Conservation (phyloP, 2,329 filamentous ascomycete species). For the Monascus ruber region DNA sequence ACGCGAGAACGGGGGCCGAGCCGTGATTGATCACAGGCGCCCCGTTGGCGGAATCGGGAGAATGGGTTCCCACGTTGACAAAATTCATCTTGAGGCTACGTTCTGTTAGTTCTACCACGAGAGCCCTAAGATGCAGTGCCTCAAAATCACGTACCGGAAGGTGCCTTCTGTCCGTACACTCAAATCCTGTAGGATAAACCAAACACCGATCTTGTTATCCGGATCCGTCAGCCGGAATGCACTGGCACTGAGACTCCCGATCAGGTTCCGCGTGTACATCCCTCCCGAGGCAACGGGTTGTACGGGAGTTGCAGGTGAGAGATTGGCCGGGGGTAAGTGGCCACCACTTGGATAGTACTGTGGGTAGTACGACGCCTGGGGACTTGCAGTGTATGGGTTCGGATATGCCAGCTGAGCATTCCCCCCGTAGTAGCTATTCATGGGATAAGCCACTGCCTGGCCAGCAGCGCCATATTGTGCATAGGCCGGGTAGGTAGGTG, state of each 20-base stretch:
- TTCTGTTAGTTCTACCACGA: neutral
- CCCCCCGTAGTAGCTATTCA: conserved; percentile 25
- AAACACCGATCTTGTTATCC: conserved; percentile 73
- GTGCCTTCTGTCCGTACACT: conserved; percentile 86
- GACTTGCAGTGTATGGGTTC: conserved; percentile 20
- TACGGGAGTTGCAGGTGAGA: conserved; percentile 20
- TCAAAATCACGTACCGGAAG: conserved; percentile 57
- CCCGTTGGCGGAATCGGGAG: conserved; percentile 27
- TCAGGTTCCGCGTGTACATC: conserved; percentile 91
- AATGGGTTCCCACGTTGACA: conserved; percentile 61
- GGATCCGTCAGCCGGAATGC: conserved; percentile 74
- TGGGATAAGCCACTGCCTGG: conserved; percentile 25
- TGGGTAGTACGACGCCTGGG: conserved; percentile 21
- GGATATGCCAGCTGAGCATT: conserved; percentile 23
- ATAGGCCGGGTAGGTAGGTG: conserved; percentile 25
- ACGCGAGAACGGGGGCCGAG: conserved; percentile 70
- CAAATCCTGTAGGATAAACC: conserved; percentile 93
- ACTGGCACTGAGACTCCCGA: conserved; percentile 81
- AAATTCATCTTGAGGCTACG: conserved; percentile 59
- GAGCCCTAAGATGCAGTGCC: neutral
- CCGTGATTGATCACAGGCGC: conserved; percentile 54
- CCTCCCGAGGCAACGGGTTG: conserved; percentile 42
- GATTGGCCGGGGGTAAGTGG: conserved; percentile 21
- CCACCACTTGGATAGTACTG: conserved; percentile 19
- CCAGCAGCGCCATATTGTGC: conserved; percentile 33